A percentile compares a stretch with the other conserved stretches of the same genome.
phyloP scores from a whole-genome alignment of 106 monocot species.

The Apostasia ramifera region DNA sequence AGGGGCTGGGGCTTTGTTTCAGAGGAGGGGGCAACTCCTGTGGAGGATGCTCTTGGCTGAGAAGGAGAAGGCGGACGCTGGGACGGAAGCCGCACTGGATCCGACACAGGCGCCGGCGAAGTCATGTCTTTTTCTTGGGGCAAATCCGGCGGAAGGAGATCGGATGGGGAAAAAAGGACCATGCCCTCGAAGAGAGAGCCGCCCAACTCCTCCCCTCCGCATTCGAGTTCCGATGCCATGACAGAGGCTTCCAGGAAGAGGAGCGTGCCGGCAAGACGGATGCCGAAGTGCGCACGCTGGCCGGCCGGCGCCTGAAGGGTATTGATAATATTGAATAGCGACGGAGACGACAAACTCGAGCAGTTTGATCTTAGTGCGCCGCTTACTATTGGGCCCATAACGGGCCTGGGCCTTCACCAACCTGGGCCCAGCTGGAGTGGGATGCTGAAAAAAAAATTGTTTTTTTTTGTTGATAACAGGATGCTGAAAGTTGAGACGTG shows the following conservation, averaged over 20 bases:
- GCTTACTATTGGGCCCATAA: too few relatives aligned
- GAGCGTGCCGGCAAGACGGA: not conserved
- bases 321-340: too few relatives aligned
- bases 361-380: too few relatives aligned
- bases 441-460: too few relatives aligned
- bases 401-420: too few relatives aligned
- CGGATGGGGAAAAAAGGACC: constrained; percentile 68
- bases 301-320: too few relatives aligned
- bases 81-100: not conserved
- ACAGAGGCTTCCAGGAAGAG: not conserved
- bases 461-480: too few relatives aligned
- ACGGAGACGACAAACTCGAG: too few relatives aligned
- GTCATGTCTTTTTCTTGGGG: not conserved
- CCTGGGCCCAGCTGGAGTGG: too few relatives aligned
- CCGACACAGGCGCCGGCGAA: not conserved
- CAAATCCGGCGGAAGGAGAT: constrained; percentile 11
- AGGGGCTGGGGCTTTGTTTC: constrained; percentile 32
- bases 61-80: constrained; percentile 2
- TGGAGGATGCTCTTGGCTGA: not conserved
- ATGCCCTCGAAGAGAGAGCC: constrained; percentile 89
- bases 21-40: not conserved
- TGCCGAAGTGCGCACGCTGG: not conserved
- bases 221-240: constrained; percentile 14
- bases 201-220: constrained; percentile 4
- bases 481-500: too few relatives aligned